A percentile compares a stretch with the other conserved stretches of the same genome.
Conservation (phyloP, 352 stramenopile species). For the Phytophthora sansomeana region DNA sequence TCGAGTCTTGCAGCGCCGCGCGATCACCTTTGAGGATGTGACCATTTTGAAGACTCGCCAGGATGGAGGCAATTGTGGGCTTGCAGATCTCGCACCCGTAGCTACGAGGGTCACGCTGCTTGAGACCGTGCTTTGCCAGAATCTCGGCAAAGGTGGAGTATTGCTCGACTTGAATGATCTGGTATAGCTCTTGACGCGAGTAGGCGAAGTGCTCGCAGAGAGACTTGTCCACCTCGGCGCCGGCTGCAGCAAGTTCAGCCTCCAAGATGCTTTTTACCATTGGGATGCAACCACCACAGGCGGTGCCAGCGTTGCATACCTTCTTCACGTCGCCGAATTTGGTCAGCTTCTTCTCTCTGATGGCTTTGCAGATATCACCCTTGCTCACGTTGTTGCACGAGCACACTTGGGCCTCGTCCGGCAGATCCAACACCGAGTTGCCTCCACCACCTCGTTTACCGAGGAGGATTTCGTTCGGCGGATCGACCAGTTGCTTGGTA, state of each 20-base stretch:
- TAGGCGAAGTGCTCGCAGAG: constrained; percentile 93
- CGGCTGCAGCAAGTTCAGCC: constrained; percentile 86
- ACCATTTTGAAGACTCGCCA: constrained; percentile 91
- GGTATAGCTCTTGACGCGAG: constrained; percentile 91
- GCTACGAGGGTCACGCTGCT: constrained; percentile 41
- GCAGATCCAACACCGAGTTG: constrained; percentile 58
- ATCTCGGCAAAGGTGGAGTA: constrained; percentile 91
- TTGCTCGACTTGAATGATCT: constrained; percentile 84
- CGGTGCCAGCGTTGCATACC: constrained; percentile 87
- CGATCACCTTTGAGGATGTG: constrained; percentile 84
- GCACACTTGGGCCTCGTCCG: constrained; percentile 90
- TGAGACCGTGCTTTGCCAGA: constrained; percentile 78
- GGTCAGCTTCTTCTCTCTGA: constrained; percentile 81
- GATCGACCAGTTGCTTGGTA: constrained; percentile 58
- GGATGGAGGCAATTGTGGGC: constrained; percentile 90
- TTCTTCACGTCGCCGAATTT: constrained; percentile 85
- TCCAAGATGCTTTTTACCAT: constrained; percentile 91
- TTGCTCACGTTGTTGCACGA: constrained; percentile 94
- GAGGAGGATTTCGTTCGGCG: constrained; percentile 66
- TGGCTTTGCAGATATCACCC: constrained; percentile 73
- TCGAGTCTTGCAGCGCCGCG: constrained; percentile 91
- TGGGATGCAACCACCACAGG: constrained; percentile 92
- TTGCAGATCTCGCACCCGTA: constrained; percentile 95
- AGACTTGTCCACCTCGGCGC: constrained; percentile 87
- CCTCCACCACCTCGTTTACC: constrained; percentile 47